phyloP scores from a whole-genome alignment of 495 filamentous ascomycete species.

The Tuber indicum region DNA sequence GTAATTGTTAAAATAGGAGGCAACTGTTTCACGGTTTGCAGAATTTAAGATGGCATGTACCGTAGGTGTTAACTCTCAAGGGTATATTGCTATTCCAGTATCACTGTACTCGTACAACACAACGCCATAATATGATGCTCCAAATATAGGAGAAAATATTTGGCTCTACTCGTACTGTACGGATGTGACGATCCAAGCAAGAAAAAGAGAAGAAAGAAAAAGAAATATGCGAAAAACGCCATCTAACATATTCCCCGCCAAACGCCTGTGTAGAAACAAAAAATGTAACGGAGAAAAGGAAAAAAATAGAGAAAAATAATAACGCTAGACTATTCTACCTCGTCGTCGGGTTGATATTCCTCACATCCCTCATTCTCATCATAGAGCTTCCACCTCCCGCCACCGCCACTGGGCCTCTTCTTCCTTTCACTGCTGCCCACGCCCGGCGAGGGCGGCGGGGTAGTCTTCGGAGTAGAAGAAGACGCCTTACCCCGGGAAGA shows the following conservation, averaged over 20 bases:
- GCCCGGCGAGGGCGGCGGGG: neutral
- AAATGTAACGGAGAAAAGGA: neutral
- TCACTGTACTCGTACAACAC: too few relatives aligned
- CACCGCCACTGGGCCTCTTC: neutral
- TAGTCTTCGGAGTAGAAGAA: neutral
- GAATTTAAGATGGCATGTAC: neutral
- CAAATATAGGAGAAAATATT: neutral
- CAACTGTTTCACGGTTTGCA: neutral
- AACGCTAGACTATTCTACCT: neutral
- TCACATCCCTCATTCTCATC: constrained; percentile 25
- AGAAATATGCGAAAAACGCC: neutral
- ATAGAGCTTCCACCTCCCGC: constrained; percentile 16
- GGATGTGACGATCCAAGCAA: neutral
- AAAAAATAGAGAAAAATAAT: neutral
- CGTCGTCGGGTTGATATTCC: constrained; percentile 17
- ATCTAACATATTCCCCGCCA: neutral
- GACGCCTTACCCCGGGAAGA: constrained; percentile 11
- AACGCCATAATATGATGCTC: neutral
- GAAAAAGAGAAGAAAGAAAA: neutral
- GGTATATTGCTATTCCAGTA: neutral
- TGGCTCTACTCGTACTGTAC: too few relatives aligned
- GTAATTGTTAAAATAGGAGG: neutral
- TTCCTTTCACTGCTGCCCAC: constrained; percentile 5
- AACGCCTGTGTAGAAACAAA: neutral
- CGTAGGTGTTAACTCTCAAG: neutral